Percentiles rank a stretch among this genome's conserved stretches.
Conservation (phyloP, 805 yeast genomes). For the Kuraishia molischiana region DNA sequence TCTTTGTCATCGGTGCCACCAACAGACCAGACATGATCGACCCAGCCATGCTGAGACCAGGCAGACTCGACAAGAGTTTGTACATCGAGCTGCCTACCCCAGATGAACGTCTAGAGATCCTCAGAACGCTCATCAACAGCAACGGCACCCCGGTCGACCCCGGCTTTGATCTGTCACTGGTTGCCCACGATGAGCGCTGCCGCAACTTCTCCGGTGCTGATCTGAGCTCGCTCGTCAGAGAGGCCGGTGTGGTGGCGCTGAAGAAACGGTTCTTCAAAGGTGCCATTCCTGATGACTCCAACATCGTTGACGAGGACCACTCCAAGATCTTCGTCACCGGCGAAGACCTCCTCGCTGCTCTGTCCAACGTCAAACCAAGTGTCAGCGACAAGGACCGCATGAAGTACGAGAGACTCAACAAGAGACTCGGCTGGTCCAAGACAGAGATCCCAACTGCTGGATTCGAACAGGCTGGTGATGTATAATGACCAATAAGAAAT, state of each 20-base stretch:
- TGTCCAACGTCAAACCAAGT: slow-evolving; percentile 74
- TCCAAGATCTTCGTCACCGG: slow-evolving; percentile 41
- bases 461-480: no score
- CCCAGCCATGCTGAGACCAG: slow-evolving; percentile 96
- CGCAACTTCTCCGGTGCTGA: slow-evolving; percentile 95
- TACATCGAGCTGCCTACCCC: slow-evolving; percentile 83
- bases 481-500: no score
- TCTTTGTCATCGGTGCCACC: slow-evolving; percentile 93
- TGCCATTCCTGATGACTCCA: slow-evolving; percentile 23
- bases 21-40: slow-evolving; percentile 98
- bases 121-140: slow-evolving; percentile 61
- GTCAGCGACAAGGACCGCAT: slow-evolving; percentile 79
- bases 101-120: slow-evolving; percentile 71
- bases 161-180: slow-evolving; percentile 46
- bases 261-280: slow-evolving; percentile 58
- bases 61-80: slow-evolving; percentile 86
- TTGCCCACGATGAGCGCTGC: slow-evolving; percentile 74
- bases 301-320: slow-evolving; percentile 14
- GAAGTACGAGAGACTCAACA: slow-evolving; percentile 67
- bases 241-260: slow-evolving; percentile 86
- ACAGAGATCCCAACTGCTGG: slow-evolving; percentile 7
- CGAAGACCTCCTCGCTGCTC: slow-evolving; percentile 63
- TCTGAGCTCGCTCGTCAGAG: slow-evolving; percentile 82
- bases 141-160: slow-evolving; percentile 67
- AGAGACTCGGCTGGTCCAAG: slow-evolving; percentile 63